Conservation (phyloP, 495 filamentous ascomycete genomes). For the Rhizodiscina lignyota region DNA sequence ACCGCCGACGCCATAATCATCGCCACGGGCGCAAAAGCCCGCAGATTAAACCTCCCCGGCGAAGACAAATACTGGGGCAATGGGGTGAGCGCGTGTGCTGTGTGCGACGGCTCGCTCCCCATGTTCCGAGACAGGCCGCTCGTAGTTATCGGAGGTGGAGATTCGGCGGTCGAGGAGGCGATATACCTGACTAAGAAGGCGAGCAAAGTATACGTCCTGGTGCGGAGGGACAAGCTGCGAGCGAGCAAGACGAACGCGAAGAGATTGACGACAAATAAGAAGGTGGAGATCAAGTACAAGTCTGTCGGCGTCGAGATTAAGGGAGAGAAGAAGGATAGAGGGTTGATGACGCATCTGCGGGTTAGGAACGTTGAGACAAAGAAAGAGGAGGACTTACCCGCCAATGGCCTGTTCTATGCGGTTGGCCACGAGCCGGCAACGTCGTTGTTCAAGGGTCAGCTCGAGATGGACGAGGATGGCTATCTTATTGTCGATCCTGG, state of each 20-base stretch:
- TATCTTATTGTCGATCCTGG: constrained; percentile 86
- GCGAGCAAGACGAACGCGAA: constrained; percentile 87
- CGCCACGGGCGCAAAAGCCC: constrained; percentile 85
- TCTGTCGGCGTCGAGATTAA: constrained; percentile 62
- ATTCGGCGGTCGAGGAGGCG: constrained; percentile 94
- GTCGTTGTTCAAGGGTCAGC: constrained; percentile 64
- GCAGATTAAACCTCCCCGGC: constrained; percentile 65
- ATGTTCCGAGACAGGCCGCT: constrained; percentile 95
- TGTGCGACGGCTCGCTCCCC: constrained; percentile 93
- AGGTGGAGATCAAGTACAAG: constrained; percentile 80
- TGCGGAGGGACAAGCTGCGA: constrained; percentile 68
- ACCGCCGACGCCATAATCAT: constrained; percentile 88
- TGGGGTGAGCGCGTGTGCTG: constrained; percentile 89
- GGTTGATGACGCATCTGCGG: constrained; percentile 69
- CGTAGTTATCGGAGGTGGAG: constrained; percentile 90
- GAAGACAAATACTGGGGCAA: constrained; percentile 94
- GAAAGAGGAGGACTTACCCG: constrained; percentile 62
- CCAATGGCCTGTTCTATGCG: constrained; percentile 93
- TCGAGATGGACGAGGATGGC: constrained; percentile 69
- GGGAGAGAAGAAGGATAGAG: constrained; percentile 55
- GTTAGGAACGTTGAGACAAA: constrained; percentile 67
- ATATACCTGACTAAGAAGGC: constrained; percentile 98
- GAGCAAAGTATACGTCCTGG: constrained; percentile 80
- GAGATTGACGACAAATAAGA: constrained; percentile 63
- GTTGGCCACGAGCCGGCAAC: constrained; percentile 95